These are phyloP conservation scores for Lachnellula occidentalis DNA, from an alignment of 2,329 filamentous ascomycete species.

Conservation along the genomic window DNA sequence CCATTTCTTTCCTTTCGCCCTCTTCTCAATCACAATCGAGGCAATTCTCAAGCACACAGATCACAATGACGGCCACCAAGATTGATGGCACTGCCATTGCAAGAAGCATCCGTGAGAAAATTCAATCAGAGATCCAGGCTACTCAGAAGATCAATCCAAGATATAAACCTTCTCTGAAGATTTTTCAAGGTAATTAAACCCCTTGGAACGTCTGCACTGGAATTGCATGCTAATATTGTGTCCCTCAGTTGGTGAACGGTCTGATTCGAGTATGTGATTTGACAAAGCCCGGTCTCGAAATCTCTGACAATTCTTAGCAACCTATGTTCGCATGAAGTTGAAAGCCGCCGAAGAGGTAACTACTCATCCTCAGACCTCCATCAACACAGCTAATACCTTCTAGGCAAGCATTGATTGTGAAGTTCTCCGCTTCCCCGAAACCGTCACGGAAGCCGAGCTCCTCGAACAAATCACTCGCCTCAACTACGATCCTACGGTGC, in stretches of 20 bases:
- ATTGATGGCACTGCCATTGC: slow-evolving; percentile 96
- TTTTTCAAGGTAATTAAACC: slow-evolving; percentile 70
- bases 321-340: slow-evolving; percentile 99
- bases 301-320: slow-evolving; percentile 48
- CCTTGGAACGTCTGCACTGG: neutral
- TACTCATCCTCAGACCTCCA: neutral
- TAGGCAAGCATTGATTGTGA: slow-evolving; percentile 88
- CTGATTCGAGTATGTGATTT: slow-evolving; percentile 72
- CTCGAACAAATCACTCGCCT: slow-evolving; percentile 73
- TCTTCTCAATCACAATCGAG: slow-evolving; percentile 15
- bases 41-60: slow-evolving; percentile 46
- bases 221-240: slow-evolving; percentile 17
- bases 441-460: slow-evolving; percentile 78
- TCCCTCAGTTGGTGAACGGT: slow-evolving; percentile 74
- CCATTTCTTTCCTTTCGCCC: slow-evolving; percentile 2
- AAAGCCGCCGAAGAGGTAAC: slow-evolving; percentile 89
- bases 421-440: slow-evolving; percentile 75
- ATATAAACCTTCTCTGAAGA: slow-evolving; percentile 85
- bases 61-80: slow-evolving; percentile 77
- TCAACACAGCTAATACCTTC: neutral
- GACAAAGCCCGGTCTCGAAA: neutral
- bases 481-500: slow-evolving; percentile 81
- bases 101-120: slow-evolving; percentile 77
- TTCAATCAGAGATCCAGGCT: slow-evolving; percentile 74
- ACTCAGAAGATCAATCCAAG: slow-evolving; percentile 78